Conservation (phyloP, 805 yeast genomes). For the Cyberlindnera mrakii region DNA sequence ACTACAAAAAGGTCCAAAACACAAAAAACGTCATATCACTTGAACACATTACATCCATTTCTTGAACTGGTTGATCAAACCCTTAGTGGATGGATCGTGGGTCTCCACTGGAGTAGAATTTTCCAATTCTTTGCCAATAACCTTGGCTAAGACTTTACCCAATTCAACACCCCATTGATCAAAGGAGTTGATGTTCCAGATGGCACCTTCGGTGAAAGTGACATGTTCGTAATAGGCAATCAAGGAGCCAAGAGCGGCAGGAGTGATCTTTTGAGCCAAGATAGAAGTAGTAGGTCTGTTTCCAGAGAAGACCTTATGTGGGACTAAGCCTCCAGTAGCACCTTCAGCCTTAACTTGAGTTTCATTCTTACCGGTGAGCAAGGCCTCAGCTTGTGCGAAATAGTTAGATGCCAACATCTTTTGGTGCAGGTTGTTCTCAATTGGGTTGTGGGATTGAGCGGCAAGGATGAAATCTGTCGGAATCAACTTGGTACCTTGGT, state of each 20-base stretch:
- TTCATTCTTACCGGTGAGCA: constrained; percentile 91
- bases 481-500: constrained; percentile 96
- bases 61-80: constrained; percentile 93
- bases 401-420: constrained; percentile 98
- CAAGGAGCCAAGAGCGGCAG: constrained; percentile 92
- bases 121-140: constrained; percentile 83
- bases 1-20: background rate
- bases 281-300: constrained; percentile 99
- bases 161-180: constrained; percentile 99
- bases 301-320: constrained; percentile 96
- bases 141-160: constrained; percentile 97
- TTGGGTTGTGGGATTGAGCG: constrained; percentile 97
- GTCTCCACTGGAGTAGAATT: constrained; percentile 45
- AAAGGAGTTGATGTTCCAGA: constrained; percentile 98
- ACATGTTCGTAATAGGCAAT: constrained; percentile 97
- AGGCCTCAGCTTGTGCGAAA: constrained; percentile 97
- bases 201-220: constrained; percentile 97
- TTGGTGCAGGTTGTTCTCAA: constrained; percentile 91
- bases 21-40: too few species aligned
- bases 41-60: constrained; percentile 43
- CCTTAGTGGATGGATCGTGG: constrained; percentile 91
- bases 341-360: constrained; percentile 85
- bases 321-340: constrained; percentile 76
- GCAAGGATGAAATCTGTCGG: constrained; percentile 97
- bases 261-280: constrained; percentile 91